Evolutionary conservation across 495 filamentous ascomycete genomes (phyloP), one percentile per base, ranked within the genome.

Genomic region (Physcia stellaris): DNA sequence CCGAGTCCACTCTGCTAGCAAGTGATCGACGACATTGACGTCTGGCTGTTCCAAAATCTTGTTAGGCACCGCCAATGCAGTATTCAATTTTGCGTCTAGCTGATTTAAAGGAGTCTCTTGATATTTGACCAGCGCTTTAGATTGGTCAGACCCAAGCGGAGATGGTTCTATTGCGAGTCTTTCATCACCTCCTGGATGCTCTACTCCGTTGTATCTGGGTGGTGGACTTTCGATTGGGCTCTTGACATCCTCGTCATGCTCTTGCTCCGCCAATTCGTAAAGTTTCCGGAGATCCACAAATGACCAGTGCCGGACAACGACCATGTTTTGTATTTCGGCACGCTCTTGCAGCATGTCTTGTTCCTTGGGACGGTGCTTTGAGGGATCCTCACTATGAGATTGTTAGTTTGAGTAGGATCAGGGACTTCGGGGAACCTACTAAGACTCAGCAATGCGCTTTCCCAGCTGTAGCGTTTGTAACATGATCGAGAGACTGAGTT

Each of bases 271-370:
- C 15, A 51, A 13, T 31, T 60, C 51, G 50, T 60, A 65, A 16
- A 67, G 45, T 6, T 52, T 52, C 19, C 61, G 60, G 4, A 67
- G 48, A 9, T 60, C 59, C 30, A 57, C 61, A 20, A 55, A 42
- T 10, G 62, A 58, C 58, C 58, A 66, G 42, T 66, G 62, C 29
- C 64, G 49, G 4, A 64, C 54, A n/a, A 67, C 55, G 19, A 67
- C 54, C 62, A 67, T 63, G 35, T 64, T 67, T 42, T 67, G 61
- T 10, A 56, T 53, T 29, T 67, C 63, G 6, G 58, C 61, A 34
- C 61, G 54, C 23, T 63, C 62, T 40, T 66, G 62, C 5, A 55
- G 52, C 42, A 64, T 54, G 2, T 42, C 24, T n/a, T 62, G 57
- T 0, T 61, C 54, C 18, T 33, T 40, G 0, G 40, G 33, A 7